A percentile compares a stretch with the other conserved stretches of the same genome.
These are phyloP conservation scores for Ustilago shanxiensis DNA, from an alignment of 1,284 basidiomycete genomes.

Conservation along the genomic window DNA sequence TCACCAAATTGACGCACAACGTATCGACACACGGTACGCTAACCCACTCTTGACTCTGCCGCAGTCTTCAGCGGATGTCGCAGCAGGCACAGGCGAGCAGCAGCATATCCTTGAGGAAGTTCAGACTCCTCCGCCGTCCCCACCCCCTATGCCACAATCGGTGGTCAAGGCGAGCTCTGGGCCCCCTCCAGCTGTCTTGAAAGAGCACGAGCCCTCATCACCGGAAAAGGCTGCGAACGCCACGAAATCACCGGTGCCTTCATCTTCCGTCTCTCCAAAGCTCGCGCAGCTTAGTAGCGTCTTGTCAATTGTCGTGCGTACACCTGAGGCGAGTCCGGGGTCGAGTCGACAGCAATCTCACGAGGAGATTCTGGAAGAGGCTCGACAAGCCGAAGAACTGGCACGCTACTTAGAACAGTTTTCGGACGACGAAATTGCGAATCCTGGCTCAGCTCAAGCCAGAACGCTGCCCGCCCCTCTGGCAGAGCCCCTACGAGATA, in stretches of 20 bases:
- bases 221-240: background rate
- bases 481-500: background rate
- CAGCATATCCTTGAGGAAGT: background rate
- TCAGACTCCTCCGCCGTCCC: background rate
- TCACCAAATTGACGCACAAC: background rate
- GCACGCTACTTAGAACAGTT: constrained; percentile 17
- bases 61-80: background rate
- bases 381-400: constrained; percentile 25
- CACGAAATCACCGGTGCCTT: background rate
- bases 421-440: no score
- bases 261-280: constrained; percentile 1
- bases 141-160: background rate
- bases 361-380: constrained; percentile 16
- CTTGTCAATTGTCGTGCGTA: background rate
- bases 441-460: no score
- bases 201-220: no score
- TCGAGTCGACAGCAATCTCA: background rate
- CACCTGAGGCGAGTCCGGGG: background rate
- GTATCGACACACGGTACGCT: background rate
- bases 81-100: background rate
- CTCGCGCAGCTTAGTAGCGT: constrained; percentile 13
- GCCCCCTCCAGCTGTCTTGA: no score
- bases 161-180: background rate
- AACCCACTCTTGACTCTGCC: background rate
- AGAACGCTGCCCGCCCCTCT: no score